Evolutionary conservation across 2,329 filamentous ascomycete species (phyloP).

Genomic region (Chrysoporthe cubensis): DNA sequence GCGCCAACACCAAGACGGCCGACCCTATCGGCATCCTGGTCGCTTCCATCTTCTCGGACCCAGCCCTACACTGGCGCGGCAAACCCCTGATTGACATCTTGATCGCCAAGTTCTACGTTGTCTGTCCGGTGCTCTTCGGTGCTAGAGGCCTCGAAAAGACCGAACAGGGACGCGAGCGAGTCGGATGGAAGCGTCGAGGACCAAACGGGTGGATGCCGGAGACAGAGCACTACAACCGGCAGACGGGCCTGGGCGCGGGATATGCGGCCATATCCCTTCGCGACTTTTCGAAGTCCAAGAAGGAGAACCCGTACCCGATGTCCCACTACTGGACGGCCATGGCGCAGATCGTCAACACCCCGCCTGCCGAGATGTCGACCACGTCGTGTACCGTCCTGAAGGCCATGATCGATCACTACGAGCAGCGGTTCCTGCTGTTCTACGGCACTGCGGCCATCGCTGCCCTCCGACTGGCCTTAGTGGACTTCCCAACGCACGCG

Average conservation of each 20-base stretch:
- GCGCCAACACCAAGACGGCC: slow-evolving; percentile 62
- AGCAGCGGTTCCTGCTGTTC: slow-evolving; percentile 75
- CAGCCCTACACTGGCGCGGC: slow-evolving; percentile 66
- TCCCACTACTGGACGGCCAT: slow-evolving; percentile 82
- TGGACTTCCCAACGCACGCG: slow-evolving; percentile 71
- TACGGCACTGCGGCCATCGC: slow-evolving; percentile 79
- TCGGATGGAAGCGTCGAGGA: slow-evolving; percentile 74
- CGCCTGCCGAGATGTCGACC: slow-evolving; percentile 67
- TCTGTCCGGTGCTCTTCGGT: slow-evolving; percentile 86
- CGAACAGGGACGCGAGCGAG: slow-evolving; percentile 63
- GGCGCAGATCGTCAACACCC: slow-evolving; percentile 76
- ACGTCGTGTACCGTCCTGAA: slow-evolving; percentile 74
- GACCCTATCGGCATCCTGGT: slow-evolving; percentile 74
- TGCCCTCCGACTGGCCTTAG: slow-evolving; percentile 69
- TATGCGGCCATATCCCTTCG: slow-evolving; percentile 83
- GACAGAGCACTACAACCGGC: slow-evolving; percentile 77
- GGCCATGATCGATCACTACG: slow-evolving; percentile 72
- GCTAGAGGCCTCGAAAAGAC: slow-evolving; percentile 77
- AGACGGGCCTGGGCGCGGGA: slow-evolving; percentile 82
- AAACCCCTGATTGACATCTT: slow-evolving; percentile 73
- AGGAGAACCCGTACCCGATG: slow-evolving; percentile 76
- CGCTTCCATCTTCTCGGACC: slow-evolving; percentile 69
- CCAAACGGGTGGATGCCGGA: slow-evolving; percentile 63
- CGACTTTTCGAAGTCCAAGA: slow-evolving; percentile 73
- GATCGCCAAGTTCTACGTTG: slow-evolving; percentile 78